A percentile compares a stretch with the other conserved stretches of the same genome.
phyloP scores from a whole-genome alignment of 192 early-diverging fungal genomes.

The Haplosporangium gracile region DNA sequence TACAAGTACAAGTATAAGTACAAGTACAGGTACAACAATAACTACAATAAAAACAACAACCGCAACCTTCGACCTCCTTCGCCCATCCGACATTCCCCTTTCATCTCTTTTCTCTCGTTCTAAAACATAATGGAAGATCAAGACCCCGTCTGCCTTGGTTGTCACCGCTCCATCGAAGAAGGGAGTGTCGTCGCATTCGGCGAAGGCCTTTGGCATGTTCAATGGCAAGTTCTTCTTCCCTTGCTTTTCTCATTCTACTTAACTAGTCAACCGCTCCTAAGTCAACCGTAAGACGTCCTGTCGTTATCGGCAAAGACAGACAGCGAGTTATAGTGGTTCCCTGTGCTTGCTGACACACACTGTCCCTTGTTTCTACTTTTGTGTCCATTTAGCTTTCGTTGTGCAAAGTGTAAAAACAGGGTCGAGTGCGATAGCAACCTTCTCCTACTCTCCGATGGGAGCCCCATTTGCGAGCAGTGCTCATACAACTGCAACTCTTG shows the following conservation, averaged over 20 bases:
- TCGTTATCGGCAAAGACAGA: too few relatives aligned
- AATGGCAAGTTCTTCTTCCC: constrained; percentile 69
- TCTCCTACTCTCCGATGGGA: constrained; percentile 77
- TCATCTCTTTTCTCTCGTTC: not conserved
- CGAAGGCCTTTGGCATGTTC: constrained; percentile 85
- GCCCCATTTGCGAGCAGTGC: constrained; percentile 82
- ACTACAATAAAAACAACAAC: too few relatives aligned
- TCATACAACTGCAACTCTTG: constrained; percentile 81
- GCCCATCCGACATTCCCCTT: not conserved
- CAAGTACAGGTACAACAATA: too few relatives aligned
- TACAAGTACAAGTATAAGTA: too few relatives aligned
- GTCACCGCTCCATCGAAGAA: constrained; percentile 76
- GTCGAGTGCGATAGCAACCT: constrained; percentile 82
- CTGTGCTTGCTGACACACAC: not conserved
- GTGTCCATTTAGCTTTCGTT: constrained; percentile 67
- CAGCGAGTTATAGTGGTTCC: too few relatives aligned
- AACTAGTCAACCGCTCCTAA: too few relatives aligned
- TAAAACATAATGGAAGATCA: constrained; percentile 47
- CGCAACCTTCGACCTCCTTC: too few relatives aligned
- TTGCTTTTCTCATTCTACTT: too few relatives aligned
- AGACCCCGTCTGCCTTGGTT: constrained; percentile 78
- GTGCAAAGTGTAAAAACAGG: constrained; percentile 76
- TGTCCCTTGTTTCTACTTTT: not conserved
- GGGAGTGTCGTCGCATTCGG: constrained; percentile 86
- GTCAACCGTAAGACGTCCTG: too few relatives aligned